phyloP scores from a whole-genome alignment of 2,329 filamentous ascomycete species.

The Graphilbum ipis-grandicollis region DNA sequence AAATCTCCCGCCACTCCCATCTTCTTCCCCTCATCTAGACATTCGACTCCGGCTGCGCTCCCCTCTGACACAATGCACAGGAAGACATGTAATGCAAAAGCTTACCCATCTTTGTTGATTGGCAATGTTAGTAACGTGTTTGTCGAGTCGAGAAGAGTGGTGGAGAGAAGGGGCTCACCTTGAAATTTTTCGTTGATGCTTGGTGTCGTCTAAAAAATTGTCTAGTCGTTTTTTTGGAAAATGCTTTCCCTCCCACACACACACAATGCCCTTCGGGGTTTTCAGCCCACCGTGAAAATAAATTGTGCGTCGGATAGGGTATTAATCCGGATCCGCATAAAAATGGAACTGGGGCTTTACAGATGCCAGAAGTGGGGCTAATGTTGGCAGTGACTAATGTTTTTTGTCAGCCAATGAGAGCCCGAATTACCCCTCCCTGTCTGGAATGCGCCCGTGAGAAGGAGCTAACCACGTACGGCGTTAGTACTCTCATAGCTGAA shows the following conservation, averaged over 20 bases:
- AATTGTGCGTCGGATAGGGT: conserved; percentile 8
- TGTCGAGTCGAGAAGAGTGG: not conserved
- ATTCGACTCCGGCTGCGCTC: not conserved
- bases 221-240: conserved; percentile 7
- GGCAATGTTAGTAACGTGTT: conserved; percentile 18
- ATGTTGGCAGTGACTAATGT: not conserved
- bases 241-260: not conserved
- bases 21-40: not conserved
- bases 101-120: conserved; percentile 42
- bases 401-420: not conserved
- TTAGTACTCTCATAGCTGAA: no score
- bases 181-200: conserved; percentile 10
- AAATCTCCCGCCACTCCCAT: not conserved
- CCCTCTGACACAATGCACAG: not conserved
- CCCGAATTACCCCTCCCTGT: no score
- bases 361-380: not conserved
- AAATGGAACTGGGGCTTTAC: not conserved
- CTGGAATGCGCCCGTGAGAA: no score
- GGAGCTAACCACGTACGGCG: no score
- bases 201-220: conserved; percentile 8
- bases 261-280: conserved; percentile 4
- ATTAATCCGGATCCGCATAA: conserved; percentile 3
- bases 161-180: conserved; percentile 9
- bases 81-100: conserved; percentile 11
- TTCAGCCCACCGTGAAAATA: conserved; percentile 2